phyloP scores from a whole-genome alignment of 768 basidiomycete species.

The Auricularia cornea region DNA sequence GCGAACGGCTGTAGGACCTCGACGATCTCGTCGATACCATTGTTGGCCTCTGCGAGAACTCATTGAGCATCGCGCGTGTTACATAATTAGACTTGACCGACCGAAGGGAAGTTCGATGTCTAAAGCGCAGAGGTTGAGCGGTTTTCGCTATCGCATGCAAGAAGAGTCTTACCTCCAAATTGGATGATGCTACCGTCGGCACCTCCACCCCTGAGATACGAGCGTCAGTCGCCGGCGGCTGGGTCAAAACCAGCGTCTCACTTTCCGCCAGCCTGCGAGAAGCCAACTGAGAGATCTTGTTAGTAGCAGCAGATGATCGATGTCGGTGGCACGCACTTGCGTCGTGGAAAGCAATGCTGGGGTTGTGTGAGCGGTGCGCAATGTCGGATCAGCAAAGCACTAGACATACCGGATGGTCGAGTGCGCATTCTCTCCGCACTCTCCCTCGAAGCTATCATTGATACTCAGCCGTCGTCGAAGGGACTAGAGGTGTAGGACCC shows the following conservation, averaged over 20 bases:
- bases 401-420: neutral
- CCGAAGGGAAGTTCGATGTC: neutral
- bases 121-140: no score
- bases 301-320: no score
- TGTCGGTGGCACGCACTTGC: neutral
- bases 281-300: neutral
- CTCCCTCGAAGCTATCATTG: neutral
- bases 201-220: neutral
- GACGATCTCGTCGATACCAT: slow-evolving; percentile 35
- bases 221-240: no score
- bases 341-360: neutral
- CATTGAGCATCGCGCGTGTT: neutral
- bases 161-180: neutral
- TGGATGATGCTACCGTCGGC: neutral
- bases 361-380: neutral
- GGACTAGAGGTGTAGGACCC: no score
- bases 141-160: no score
- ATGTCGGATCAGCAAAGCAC: neutral
- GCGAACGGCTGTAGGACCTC: slow-evolving; percentile 28
- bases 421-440: neutral
- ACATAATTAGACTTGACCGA: no score
- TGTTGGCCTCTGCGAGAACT: slow-evolving; percentile 24
- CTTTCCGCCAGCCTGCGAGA: neutral
- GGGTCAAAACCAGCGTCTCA: no score
- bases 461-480: neutral